A percentile compares a stretch with the other conserved stretches of the same genome.
These are phyloP conservation scores for Kwoniella mangroviensis DNA, from an alignment of 768 basidiomycete genomes.

Conservation along the genomic window DNA sequence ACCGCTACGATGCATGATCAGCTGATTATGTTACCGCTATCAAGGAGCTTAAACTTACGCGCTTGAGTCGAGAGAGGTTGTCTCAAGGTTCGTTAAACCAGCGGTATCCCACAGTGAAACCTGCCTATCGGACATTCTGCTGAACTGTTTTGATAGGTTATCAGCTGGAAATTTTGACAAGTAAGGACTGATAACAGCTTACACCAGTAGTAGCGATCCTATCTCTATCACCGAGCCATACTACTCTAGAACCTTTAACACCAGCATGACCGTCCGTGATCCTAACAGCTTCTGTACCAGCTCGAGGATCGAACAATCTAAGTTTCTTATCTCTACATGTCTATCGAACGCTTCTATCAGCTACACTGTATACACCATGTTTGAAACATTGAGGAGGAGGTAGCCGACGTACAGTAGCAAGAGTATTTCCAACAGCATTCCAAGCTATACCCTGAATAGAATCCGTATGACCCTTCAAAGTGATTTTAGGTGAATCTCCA, in stretches of 20 bases:
- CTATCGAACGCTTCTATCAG: constrained; percentile 17
- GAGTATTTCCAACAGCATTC: constrained; percentile 75
- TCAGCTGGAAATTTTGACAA: not conserved
- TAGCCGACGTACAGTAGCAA: constrained; percentile 66
- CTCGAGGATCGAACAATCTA: constrained; percentile 86
- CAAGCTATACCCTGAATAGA: constrained; percentile 84
- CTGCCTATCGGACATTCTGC: constrained; percentile 94
- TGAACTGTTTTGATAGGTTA: constrained; percentile 63
- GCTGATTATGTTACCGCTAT: not conserved
- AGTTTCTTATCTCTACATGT: constrained; percentile 93
- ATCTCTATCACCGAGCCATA: constrained; percentile 89
- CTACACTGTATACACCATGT: not conserved
- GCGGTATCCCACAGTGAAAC: constrained; percentile 87
- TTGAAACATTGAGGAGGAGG: not conserved
- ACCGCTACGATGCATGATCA: constrained; percentile 60
- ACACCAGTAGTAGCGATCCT: constrained; percentile 86
- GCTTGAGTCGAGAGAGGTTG: constrained; percentile 78
- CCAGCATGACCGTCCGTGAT: constrained; percentile 85
- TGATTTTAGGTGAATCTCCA: constrained; percentile 69
- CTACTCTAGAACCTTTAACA: constrained; percentile 85
- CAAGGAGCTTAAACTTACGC: constrained; percentile 58
- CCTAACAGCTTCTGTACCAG: constrained; percentile 79
- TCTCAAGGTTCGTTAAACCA: constrained; percentile 75
- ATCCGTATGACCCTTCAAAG: constrained; percentile 78
- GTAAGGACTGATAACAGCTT: constrained; percentile 22